These are phyloP conservation scores for Geranomyces michiganensis DNA, from an alignment of 192 early-diverging fungal species.

Conservation along the genomic window DNA sequence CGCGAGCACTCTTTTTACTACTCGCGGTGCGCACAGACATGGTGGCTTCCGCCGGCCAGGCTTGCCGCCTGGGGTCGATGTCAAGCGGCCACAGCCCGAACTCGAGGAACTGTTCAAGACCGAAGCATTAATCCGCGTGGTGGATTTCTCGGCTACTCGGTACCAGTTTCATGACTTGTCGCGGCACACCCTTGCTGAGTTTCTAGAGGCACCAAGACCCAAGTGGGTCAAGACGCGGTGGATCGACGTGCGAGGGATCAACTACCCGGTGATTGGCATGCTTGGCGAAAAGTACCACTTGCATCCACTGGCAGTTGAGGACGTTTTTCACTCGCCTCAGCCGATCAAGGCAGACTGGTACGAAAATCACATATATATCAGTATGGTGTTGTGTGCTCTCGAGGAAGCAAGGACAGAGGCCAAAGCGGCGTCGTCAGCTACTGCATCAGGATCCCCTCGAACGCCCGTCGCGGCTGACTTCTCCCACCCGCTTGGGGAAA, in stretches of 20 bases:
- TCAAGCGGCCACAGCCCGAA: constrained; percentile 22
- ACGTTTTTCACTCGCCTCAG: constrained; percentile 43
- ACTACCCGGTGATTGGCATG: constrained; percentile 14
- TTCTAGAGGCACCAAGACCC: neutral
- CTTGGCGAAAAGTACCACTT: neutral
- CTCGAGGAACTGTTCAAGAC: constrained; percentile 30
- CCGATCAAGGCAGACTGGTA: constrained; percentile 42
- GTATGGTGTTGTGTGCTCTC: constrained; percentile 32
- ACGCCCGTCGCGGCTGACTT: neutral
- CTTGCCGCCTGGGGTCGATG: constrained; percentile 33
- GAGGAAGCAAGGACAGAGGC: neutral
- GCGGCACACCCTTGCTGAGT: constrained; percentile 5
- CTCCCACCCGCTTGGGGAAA: neutral
- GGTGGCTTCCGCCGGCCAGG: constrained; percentile 2
- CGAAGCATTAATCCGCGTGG: constrained; percentile 9
- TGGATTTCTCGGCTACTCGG: constrained; percentile 21
- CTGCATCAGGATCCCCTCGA: too few species aligned
- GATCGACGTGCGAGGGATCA: constrained; percentile 25
- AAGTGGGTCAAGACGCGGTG: constrained; percentile 5
- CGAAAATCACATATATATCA: constrained; percentile 40
- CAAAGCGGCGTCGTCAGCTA: too few species aligned
- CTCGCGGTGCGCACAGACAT: neutral
- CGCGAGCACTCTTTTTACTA: neutral
- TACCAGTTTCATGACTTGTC: neutral
- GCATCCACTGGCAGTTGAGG: constrained; percentile 46